These are phyloP conservation scores for Magnusiomyces magnusii DNA, from an alignment of 1,139 yeast species.

Conservation along the genomic window DNA sequence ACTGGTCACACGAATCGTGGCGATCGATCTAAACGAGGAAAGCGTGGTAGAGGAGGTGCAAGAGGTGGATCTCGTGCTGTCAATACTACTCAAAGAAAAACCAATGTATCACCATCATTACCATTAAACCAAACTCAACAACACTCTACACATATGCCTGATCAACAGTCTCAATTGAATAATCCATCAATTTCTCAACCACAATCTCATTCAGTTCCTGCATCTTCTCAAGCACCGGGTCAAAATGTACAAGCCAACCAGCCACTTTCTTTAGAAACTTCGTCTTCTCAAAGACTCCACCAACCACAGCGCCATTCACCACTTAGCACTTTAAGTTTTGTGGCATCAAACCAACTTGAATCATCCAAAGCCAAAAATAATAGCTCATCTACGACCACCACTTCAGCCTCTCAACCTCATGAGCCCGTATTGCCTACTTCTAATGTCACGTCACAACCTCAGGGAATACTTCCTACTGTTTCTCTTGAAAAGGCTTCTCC, in stretches of 20 bases:
- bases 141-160: neutral
- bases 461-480: neutral
- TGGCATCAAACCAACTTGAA: neutral
- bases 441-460: neutral
- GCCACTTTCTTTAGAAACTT: neutral
- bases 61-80: slow-evolving; percentile 5
- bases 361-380: neutral
- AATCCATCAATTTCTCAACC: neutral
- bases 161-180: neutral
- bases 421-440: neutral
- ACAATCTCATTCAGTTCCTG: neutral
- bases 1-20: slow-evolving; percentile 76
- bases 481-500: neutral
- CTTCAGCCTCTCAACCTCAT: neutral
- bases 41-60: slow-evolving; percentile 10
- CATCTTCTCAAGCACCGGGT: neutral
- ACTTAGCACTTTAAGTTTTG: neutral
- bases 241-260: neutral
- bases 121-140: neutral
- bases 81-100: neutral
- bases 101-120: neutral
- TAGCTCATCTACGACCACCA: neutral
- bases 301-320: neutral
- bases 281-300: neutral
- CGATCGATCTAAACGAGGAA: slow-evolving; percentile 14